phyloP scores from a whole-genome alignment of 2,329 filamentous ascomycete species.

The Tricladium varicosporioides region DNA sequence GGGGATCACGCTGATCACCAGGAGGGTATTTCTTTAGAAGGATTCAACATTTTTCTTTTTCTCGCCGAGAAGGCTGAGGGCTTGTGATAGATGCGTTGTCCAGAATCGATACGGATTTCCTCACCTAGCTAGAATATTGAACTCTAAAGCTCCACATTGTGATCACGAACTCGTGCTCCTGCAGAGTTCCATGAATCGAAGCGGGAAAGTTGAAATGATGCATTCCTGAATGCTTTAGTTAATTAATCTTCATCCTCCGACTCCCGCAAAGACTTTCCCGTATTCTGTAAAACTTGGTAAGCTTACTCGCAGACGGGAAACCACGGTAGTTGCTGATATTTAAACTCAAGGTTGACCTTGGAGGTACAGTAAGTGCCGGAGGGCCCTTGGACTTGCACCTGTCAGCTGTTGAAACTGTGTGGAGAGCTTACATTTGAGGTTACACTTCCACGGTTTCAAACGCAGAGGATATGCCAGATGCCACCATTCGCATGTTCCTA shows the following conservation, averaged over 20 bases:
- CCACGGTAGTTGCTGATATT: neutral
- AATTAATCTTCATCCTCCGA: neutral
- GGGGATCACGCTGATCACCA: neutral
- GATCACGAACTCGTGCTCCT: no score
- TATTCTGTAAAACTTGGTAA: neutral
- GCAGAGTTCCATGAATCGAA: neutral
- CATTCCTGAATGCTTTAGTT: neutral
- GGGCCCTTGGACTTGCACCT: neutral
- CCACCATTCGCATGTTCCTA: neutral
- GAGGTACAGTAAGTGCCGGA: neutral
- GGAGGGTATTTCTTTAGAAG: neutral
- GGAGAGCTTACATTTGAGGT: neutral
- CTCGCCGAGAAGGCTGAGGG: neutral
- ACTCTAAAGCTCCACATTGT: no score
- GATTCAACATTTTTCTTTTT: neutral
- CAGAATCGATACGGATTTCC: neutral
- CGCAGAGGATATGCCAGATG: no score
- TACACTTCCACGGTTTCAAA: neutral
- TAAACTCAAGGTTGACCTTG: neutral
- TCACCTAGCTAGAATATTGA: neutral
- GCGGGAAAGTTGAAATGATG: neutral
- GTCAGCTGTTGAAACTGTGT: neutral
- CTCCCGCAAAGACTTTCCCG: neutral
- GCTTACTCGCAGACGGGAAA: neutral
- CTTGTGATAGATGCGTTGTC: neutral